Conservation (phyloP, 2,329 filamentous ascomycete genomes). For the Pyrenochaeta sp. region DNA sequence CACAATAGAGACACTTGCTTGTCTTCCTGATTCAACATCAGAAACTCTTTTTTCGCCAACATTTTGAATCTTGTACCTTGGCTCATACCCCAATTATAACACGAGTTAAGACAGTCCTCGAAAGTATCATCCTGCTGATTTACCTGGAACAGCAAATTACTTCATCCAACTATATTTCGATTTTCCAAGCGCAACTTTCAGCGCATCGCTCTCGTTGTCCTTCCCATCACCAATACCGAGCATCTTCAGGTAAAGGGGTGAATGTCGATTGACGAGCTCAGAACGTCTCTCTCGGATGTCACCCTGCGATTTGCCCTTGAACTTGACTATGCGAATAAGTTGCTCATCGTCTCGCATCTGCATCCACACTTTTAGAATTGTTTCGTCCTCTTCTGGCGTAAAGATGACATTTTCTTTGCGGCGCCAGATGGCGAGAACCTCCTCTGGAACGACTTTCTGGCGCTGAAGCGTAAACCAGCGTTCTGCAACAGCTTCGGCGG, state of each 20-base stretch:
- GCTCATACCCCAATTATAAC: too few relatives aligned
- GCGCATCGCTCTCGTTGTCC: background rate
- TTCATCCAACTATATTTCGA: background rate
- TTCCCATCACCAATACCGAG: background rate
- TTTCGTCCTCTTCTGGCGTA: slow-evolving; percentile 10
- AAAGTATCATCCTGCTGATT: too few relatives aligned
- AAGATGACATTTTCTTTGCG: slow-evolving; percentile 1
- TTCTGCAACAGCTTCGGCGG: slow-evolving; percentile 6
- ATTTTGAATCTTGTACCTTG: too few relatives aligned
- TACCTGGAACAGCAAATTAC: too few relatives aligned
- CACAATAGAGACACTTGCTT: too few relatives aligned
- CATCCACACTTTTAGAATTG: slow-evolving; percentile 8
- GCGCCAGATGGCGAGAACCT: slow-evolving; percentile 3
- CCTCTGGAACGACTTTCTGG: slow-evolving; percentile 10
- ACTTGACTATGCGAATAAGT: background rate
- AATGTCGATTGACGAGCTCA: slow-evolving; percentile 1
- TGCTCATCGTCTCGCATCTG: slow-evolving; percentile 3
- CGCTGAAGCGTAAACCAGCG: slow-evolving; percentile 9
- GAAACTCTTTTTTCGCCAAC: too few relatives aligned
- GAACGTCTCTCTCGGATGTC: slow-evolving; percentile 3
- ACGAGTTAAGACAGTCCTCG: too few relatives aligned
- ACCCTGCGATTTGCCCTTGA: background rate
- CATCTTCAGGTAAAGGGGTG: slow-evolving; percentile 6
- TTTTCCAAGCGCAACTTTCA: background rate
- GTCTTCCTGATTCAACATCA: too few relatives aligned